Conservation (phyloP, 768 basidiomycete species). For the Mycena epipterygia region DNA sequence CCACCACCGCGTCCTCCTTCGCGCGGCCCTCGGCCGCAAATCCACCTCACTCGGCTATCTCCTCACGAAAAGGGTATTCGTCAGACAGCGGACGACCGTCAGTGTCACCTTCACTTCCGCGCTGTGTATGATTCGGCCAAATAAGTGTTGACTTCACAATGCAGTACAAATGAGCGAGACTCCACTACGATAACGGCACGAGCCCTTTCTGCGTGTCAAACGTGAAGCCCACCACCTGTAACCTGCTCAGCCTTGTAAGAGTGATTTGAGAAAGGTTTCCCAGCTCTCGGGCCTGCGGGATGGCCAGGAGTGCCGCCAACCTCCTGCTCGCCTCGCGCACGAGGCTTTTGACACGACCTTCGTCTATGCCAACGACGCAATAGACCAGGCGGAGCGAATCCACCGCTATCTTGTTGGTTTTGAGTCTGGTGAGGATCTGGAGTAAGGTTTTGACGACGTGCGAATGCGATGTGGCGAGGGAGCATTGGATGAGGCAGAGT, state of each 20-base stretch:
- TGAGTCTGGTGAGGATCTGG: constrained; percentile 5
- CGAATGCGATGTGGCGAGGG: constrained; percentile 1
- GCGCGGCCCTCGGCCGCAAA: background rate
- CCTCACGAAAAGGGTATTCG: constrained; percentile 3
- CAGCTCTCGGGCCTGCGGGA: background rate
- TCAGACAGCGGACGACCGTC: no score
- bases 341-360: background rate
- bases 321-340: background rate
- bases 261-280: constrained; percentile 2
- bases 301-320: background rate
- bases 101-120: no score
- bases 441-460: constrained; percentile 13
- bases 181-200: no score
- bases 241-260: constrained; percentile 1
- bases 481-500: constrained; percentile 15
- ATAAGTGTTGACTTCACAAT: background rate
- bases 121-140: constrained; percentile 1
- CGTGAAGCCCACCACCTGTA: constrained; percentile 2
- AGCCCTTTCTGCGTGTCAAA: background rate
- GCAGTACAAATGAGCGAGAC: no score
- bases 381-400: constrained; percentile 2
- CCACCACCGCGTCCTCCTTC: constrained; percentile 2
- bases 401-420: constrained; percentile 4
- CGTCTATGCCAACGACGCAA: constrained; percentile 5
- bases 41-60: constrained; percentile 20